These are phyloP conservation scores for Puccinia hordei DNA, from an alignment of 1,284 basidiomycete species.

Conservation along the genomic window DNA sequence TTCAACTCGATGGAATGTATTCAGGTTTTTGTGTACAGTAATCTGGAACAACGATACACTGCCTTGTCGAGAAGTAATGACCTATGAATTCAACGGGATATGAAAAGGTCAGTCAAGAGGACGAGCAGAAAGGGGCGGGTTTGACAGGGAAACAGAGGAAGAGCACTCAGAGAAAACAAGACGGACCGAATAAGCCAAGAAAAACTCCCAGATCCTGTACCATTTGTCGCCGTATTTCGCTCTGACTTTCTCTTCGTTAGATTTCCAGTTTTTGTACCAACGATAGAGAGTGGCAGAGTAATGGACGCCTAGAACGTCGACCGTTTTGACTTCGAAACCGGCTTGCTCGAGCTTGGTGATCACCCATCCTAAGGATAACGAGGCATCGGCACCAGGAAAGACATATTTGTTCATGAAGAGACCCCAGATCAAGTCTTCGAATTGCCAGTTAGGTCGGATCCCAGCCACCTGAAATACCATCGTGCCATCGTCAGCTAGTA, in stretches of 20 bases:
- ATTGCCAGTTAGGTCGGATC: conserved; percentile 91
- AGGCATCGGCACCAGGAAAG: conserved; percentile 97
- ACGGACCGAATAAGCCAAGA: conserved; percentile 58
- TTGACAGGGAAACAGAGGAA: too few species aligned
- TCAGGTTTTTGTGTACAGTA: conserved; percentile 94
- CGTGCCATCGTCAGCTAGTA: conserved; percentile 90
- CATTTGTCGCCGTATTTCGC: conserved; percentile 82
- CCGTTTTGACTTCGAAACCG: conserved; percentile 93
- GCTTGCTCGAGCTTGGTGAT: conserved; percentile 74
- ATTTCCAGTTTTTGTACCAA: conserved; percentile 83
- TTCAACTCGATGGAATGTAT: conserved; percentile 79
- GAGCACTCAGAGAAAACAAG: conserved; percentile 62
- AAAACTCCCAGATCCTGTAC: conserved; percentile 60
- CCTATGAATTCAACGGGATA: conserved; percentile 42
- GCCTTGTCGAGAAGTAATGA: conserved; percentile 69
- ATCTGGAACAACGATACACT: conserved; percentile 89
- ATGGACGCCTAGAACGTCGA: conserved; percentile 76
- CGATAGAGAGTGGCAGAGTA: conserved; percentile 83
- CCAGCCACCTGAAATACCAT: conserved; percentile 97
- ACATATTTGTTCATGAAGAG: conserved; percentile 61
- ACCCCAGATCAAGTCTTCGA: conserved; percentile 93
- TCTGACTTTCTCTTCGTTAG: conserved; percentile 75
- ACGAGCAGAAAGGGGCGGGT: not conserved
- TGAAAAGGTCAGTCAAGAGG: conserved; percentile 21
- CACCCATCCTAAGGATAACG: conserved; percentile 93